Evolutionary conservation across 2,329 filamentous ascomycete species (phyloP).

Genomic region (Penicillium sp.): DNA sequence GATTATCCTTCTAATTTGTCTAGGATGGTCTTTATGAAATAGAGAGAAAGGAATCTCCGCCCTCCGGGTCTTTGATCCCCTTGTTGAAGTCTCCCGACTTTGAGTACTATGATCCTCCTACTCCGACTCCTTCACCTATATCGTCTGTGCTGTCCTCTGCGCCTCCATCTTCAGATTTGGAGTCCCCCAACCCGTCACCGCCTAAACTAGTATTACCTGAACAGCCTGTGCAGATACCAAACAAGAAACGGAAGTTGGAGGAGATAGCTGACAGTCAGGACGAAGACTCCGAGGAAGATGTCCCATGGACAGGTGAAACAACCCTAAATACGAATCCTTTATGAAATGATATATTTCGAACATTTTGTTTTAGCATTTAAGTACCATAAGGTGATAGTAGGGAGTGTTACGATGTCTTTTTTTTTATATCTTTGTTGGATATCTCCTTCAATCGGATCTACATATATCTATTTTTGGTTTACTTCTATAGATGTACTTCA

Average conservation of each 20-base stretch:
- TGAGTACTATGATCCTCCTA: constrained; percentile 9
- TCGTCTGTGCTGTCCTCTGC: constrained; percentile 5
- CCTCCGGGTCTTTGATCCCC: not conserved
- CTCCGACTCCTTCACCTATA: constrained; percentile 5
- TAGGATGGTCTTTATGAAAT: constrained; percentile 16
- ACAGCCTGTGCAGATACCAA: constrained; percentile 11
- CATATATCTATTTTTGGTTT: not conserved
- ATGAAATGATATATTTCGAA: not conserved
- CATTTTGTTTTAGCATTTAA: not conserved
- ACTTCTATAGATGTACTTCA: not conserved
- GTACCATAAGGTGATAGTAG: not conserved
- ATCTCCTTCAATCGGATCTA: not conserved
- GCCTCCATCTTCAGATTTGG: not conserved
- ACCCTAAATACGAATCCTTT: not conserved
- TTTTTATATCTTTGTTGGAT: not conserved
- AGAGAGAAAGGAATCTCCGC: not conserved
- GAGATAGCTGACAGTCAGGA: constrained; percentile 48
- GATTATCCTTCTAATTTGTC: not conserved
- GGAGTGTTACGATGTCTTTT: not conserved
- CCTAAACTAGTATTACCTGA: not conserved
- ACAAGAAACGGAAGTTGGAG: constrained; percentile 43
- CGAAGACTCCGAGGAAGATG: constrained; percentile 36
- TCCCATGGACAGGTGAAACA: constrained; percentile 26
- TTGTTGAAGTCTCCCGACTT: constrained; percentile 1
- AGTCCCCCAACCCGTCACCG: not conserved